These are phyloP conservation scores for Scortechinia acanthostroma DNA, from an alignment of 2,329 filamentous ascomycete species.

Conservation along the genomic window DNA sequence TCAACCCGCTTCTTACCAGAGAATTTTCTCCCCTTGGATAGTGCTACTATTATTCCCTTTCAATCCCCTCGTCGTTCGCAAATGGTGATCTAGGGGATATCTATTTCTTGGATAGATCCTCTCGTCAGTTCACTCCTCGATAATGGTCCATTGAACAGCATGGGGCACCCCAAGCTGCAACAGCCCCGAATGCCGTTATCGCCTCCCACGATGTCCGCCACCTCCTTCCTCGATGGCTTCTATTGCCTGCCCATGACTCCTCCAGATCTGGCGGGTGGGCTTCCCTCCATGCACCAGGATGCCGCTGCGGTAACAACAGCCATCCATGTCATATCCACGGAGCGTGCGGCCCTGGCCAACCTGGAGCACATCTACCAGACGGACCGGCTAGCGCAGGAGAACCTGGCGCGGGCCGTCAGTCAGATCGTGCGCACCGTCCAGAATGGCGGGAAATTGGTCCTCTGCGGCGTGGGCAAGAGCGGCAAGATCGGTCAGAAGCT, in stretches of 20 bases:
- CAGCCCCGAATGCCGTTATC: too few species aligned
- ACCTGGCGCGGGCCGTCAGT: conserved; percentile 40
- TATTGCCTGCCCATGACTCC: not conserved
- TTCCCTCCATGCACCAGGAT: not conserved
- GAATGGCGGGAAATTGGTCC: conserved; percentile 44
- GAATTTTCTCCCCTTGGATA: too few species aligned
- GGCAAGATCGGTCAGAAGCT: conserved; percentile 54
- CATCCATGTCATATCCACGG: conserved; percentile 49
- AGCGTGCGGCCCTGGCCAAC: conserved; percentile 48
- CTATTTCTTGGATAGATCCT: too few species aligned
- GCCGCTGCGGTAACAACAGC: conserved; percentile 25
- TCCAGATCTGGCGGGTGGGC: not conserved
- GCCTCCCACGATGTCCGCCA: too few species aligned
- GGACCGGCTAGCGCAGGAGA: conserved; percentile 37
- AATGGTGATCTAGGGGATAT: too few species aligned
- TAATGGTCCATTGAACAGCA: too few species aligned
- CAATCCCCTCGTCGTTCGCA: too few species aligned
- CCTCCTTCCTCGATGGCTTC: too few species aligned
- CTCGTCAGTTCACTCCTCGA: too few species aligned
- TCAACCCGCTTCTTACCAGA: too few species aligned
- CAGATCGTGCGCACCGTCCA: conserved; percentile 35
- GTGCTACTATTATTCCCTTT: too few species aligned
- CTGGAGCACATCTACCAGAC: conserved; percentile 46
- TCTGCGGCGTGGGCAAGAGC: conserved; percentile 57
- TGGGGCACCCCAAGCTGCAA: too few species aligned